Conservation (phyloP, 352 stramenopile species). For the Hyphochytrium catenoides region DNA sequence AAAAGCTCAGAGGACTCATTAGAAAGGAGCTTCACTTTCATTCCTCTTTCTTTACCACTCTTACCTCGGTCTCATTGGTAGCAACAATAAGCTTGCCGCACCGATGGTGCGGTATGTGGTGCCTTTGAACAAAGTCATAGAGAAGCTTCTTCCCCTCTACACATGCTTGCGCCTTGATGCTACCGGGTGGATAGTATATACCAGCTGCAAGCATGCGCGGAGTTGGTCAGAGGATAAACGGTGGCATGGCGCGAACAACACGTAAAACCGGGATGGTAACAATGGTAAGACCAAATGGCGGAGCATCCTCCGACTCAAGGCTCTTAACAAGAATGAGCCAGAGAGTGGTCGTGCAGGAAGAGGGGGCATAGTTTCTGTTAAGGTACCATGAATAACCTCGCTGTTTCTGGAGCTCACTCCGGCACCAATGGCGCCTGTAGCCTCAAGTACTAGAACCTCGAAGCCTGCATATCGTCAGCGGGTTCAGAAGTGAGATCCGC, state of each 20-base stretch:
- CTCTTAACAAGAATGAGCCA: no score
- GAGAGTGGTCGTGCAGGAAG: no score
- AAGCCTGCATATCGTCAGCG: no score
- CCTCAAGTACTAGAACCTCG: no score
- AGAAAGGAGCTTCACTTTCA: background rate
- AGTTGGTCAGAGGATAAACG: no score
- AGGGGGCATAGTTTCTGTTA: no score
- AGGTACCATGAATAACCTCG: constrained; percentile 88
- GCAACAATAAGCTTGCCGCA: constrained; percentile 90
- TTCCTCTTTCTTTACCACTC: constrained; percentile 20
- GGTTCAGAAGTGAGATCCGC: no score
- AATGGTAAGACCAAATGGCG: no score
- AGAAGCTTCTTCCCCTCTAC: constrained; percentile 58
- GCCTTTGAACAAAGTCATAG: constrained; percentile 71
- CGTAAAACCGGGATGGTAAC: no score
- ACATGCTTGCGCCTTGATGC: constrained; percentile 71
- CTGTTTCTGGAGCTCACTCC: constrained; percentile 74
- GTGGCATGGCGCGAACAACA: no score
- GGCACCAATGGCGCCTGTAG: constrained; percentile 52
- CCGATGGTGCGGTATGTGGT: constrained; percentile 38
- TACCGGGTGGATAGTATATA: constrained; percentile 76
- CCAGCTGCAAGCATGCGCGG: no score
- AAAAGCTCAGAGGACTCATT: background rate
- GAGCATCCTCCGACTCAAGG: no score
- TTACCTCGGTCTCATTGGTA: constrained; percentile 28